phyloP scores from a whole-genome alignment of 164 flowering plant species.

The Amborella trichopoda region DNA sequence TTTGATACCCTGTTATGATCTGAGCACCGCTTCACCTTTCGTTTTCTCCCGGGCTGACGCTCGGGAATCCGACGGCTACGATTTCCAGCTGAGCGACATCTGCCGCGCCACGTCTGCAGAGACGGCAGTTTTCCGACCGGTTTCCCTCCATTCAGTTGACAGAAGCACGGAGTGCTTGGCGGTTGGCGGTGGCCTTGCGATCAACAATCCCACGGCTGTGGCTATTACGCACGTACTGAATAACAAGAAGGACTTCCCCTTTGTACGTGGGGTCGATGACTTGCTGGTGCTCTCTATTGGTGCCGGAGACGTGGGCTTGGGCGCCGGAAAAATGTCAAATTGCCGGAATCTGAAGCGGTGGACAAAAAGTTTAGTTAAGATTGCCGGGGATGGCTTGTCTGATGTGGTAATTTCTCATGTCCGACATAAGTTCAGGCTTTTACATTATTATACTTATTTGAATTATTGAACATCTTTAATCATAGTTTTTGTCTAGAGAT shows the following conservation, averaged over 20 bases:
- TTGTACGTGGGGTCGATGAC: conserved; percentile 41
- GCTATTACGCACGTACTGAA: conserved; percentile 66
- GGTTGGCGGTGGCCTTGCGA: conserved; percentile 39
- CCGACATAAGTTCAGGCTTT: no score
- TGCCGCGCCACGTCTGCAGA: conserved; percentile 44
- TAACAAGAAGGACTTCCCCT: conserved; percentile 61
- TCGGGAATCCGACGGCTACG: conserved; percentile 45
- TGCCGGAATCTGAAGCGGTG: conserved; percentile 7
- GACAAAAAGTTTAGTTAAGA: conserved; percentile 17
- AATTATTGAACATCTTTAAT: no score
- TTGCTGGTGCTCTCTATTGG: conserved; percentile 45
- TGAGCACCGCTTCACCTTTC: conserved; percentile 37
- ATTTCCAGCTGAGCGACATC: conserved; percentile 45
- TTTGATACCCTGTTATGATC: conserved; percentile 53
- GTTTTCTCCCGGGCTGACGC: conserved; percentile 67
- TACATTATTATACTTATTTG: no score
- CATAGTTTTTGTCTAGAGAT: no score
- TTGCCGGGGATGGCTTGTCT: conserved; percentile 52
- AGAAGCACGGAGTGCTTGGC: conserved; percentile 29
- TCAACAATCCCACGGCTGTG: conserved; percentile 63
- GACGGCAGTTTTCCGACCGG: conserved; percentile 16
- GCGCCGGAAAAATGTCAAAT: background rate
- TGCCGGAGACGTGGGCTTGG: conserved; percentile 32
- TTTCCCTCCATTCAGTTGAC: conserved; percentile 39
- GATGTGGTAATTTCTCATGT: conserved; percentile 55